Percentiles rank a stretch among this genome's conserved stretches.
These are phyloP conservation scores for Fraxinus albicans DNA, from an alignment of 305 asterid genomes.

Conservation along the genomic window DNA sequence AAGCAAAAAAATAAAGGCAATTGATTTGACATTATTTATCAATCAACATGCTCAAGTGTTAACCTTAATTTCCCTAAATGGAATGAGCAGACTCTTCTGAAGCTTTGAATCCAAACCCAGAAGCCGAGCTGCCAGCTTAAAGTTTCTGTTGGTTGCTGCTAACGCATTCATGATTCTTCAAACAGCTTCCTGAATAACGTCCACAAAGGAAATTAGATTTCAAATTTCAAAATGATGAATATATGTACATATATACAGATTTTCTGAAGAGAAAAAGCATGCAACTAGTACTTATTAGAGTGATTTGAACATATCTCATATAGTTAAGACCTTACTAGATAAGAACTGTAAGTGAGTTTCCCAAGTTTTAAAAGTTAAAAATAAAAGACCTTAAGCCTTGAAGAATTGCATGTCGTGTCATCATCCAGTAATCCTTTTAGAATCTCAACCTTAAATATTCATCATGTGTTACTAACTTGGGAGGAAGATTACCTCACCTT, in stretches of 20 bases:
- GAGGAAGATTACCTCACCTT: neutral
- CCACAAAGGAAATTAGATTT: neutral
- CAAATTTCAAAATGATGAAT: neutral
- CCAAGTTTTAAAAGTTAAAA: neutral
- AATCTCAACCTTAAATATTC: neutral
- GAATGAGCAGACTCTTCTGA: conserved; percentile 72
- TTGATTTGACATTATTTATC: neutral
- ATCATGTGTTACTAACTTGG: neutral
- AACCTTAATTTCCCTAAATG: conserved; percentile 69
- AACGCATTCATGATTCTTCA: conserved; percentile 69
- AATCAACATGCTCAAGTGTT: neutral
- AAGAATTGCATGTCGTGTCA: neutral
- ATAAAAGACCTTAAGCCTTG: neutral
- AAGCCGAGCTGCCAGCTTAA: conserved; percentile 75
- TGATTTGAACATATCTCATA: neutral
- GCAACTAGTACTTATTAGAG: neutral
- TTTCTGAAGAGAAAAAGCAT: neutral
- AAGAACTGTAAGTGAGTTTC: neutral
- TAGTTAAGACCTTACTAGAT: neutral
- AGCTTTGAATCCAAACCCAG: conserved; percentile 82
- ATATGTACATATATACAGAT: neutral
- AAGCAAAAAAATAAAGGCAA: neutral
- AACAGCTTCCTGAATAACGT: neutral
- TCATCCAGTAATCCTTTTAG: neutral
- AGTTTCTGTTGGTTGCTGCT: conserved; percentile 85